Conservation (phyloP, 108 stramenopile species). For the Mayamaea pseudoterrestris region DNA sequence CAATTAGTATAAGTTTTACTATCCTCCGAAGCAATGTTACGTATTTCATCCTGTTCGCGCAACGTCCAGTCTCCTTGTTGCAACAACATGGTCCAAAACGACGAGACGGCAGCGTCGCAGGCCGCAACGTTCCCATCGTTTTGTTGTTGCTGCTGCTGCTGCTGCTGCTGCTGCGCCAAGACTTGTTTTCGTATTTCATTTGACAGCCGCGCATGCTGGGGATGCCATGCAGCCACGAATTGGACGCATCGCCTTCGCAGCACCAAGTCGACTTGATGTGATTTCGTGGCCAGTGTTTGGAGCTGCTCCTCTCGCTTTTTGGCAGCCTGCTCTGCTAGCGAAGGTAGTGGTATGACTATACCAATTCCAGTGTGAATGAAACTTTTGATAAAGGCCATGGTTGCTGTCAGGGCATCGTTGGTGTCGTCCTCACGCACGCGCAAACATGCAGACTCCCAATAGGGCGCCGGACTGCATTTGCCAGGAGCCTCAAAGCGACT, state of each 20-base stretch:
- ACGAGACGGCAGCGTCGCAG: too few species aligned
- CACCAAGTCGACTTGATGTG: background rate
- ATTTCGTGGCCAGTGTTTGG: background rate
- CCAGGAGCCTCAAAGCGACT: conserved; percentile 45
- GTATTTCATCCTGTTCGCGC: too few species aligned
- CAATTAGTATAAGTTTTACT: too few species aligned
- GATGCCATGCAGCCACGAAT: background rate
- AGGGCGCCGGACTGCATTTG: background rate
- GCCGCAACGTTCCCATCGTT: too few species aligned
- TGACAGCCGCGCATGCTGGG: background rate
- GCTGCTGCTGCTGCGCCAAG: background rate
- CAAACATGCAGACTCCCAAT: background rate
- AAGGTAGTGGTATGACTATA: background rate
- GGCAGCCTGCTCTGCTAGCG: conserved; percentile 16
- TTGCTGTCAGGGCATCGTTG: background rate
- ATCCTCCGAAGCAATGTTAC: too few species aligned
- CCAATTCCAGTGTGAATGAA: background rate
- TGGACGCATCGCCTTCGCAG: background rate
- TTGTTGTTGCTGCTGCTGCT: too few species aligned
- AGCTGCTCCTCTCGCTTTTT: background rate
- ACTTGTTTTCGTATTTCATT: background rate
- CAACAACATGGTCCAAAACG: too few species aligned
- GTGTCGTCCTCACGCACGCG: background rate
- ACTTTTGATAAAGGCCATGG: background rate
- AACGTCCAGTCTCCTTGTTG: too few species aligned